Evolutionary conservation across 2,329 filamentous ascomycete genomes (phyloP).

Genomic region (Cryoendolithus antarcticus): DNA sequence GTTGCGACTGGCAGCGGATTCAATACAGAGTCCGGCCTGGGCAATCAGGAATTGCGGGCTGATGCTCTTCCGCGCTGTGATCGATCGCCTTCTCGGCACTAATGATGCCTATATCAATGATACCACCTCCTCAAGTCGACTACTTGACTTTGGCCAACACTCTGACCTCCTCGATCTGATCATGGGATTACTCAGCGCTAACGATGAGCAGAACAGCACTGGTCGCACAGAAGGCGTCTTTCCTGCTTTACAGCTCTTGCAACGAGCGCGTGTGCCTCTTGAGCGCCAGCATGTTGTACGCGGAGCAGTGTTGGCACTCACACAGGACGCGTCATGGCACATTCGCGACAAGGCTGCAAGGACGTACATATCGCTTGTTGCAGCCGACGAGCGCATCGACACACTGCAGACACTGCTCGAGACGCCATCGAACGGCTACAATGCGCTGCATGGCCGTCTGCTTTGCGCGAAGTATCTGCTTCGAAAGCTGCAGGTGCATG

Average conservation of each 20-base stretch:
- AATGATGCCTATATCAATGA: constrained; percentile 52
- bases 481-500: constrained; percentile 2
- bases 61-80: constrained; percentile 74
- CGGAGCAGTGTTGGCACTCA: constrained; percentile 46
- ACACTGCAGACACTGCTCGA: constrained; percentile 7
- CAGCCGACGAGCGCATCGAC: constrained; percentile 3
- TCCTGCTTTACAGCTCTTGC: constrained; percentile 69
- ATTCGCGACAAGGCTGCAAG: constrained; percentile 69
- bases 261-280: constrained; percentile 55
- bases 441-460: constrained; percentile 23
- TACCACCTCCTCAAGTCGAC: constrained; percentile 34
- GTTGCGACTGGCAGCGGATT: constrained; percentile 66
- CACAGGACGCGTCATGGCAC: constrained; percentile 64
- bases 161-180: constrained; percentile 53
- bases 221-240: constrained; percentile 55
- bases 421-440: constrained; percentile 10
- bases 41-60: constrained; percentile 88
- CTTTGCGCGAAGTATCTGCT: constrained; percentile 18
- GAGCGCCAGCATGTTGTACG: constrained; percentile 44
- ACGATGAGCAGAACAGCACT: constrained; percentile 2
- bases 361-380: constrained; percentile 39
- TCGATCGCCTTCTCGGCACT: constrained; percentile 66
- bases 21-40: constrained; percentile 75
- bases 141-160: constrained; percentile 59
- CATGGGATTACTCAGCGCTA: constrained; percentile 42